Base-by-base conservation (phyloP, 345 rosid genomes). In the Diplotaxis tenuifolia region DNA sequence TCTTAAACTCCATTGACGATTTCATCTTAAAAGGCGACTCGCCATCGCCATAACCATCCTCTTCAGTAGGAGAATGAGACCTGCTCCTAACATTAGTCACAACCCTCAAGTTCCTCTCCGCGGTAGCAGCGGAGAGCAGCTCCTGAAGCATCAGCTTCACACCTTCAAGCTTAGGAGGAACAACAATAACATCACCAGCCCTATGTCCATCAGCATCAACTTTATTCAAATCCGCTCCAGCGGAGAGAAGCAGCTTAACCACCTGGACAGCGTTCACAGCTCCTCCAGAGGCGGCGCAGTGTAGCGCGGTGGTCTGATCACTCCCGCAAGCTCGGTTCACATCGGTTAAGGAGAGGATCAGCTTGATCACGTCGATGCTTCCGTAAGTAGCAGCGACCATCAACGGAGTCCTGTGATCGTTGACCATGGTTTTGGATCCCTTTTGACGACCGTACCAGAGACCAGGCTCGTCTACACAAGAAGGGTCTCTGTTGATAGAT, bases 331-430 rank as follows among this genome's bases (percentile, higher is more conserved):
- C 50, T 0, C 84, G 84, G 78, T 91, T 94, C 45, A 94, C 89
- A 75, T 80, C 90, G 0, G 93, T 86, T 71, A 79, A 71, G 27
- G 91, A 86, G 20, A 94, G 84, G 67, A 94, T 88, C 62, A 88
- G 71, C 65, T 80, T 91, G 22, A 91, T 83, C 27, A 89, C 90
- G 65, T 88, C 97, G 8, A 87, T 62, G 55, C 96, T 89, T 20
- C 98, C 98, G 53, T 86, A 94, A 4, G 90, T 89, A 28, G 98
- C 88, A 70, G 98, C 93, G 22, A 94, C 97, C 98, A 94, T 94
- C 73, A 94, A 80, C 2, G 97, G 96, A 9, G 96, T 94, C 50
- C 96, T 83, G 47, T 86, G 86, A 40, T 87, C 85, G 72, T 87
- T 88, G 67, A 91, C 88, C 96, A 94, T 89, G 81, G 83, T 80